A percentile compares a stretch with the other conserved stretches of the same genome.
Evolutionary conservation across 176 grass and related monocot species (phyloP).

Genomic region (Carex littledalei): DNA sequence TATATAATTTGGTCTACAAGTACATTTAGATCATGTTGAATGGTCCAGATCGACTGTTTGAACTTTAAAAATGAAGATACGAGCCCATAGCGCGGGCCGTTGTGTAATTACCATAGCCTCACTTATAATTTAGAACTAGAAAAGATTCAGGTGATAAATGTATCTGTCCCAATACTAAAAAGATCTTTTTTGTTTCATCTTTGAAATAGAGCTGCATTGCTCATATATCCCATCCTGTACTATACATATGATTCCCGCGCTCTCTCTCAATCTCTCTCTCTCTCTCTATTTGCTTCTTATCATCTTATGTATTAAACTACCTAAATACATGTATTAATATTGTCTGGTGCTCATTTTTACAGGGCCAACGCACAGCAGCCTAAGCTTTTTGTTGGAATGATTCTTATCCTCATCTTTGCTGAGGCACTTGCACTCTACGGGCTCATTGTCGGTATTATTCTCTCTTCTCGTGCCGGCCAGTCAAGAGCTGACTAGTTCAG

Average conservation of each 20-base stretch:
- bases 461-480: slow-evolving; percentile 30
- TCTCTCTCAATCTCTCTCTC: background rate
- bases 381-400: slow-evolving; percentile 35
- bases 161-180: background rate
- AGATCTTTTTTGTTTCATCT: background rate
- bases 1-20: too few relatives aligned
- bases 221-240: background rate
- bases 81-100: too few relatives aligned
- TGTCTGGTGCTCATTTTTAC: background rate
- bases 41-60: too few relatives aligned
- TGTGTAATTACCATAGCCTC: too few relatives aligned
- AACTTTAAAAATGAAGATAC: too few relatives aligned
- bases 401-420: slow-evolving; percentile 33
- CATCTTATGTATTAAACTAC: background rate
- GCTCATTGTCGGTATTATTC: slow-evolving; percentile 32
- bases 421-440: slow-evolving; percentile 32
- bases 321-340: background rate
- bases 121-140: background rate
- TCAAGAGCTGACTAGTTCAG: slow-evolving; percentile 19
- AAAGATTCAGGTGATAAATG: background rate
- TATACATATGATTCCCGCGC: background rate
- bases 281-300: background rate
- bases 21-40: too few relatives aligned
- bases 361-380: slow-evolving; percentile 33
- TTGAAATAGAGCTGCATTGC: background rate